Conservation (phyloP, 73 alveolate species). For the Paramecium biaurelia region DNA sequence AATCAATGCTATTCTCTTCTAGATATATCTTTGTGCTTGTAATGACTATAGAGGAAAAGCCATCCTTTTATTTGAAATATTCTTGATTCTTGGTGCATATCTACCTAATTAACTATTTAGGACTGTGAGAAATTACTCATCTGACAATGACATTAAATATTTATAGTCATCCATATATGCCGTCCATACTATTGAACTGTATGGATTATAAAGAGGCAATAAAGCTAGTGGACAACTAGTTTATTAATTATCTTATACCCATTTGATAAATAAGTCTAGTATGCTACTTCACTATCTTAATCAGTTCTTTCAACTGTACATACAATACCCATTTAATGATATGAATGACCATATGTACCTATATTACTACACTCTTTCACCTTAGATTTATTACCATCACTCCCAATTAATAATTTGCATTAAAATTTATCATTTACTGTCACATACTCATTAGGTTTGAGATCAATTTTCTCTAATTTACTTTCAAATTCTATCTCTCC, state of each 20-base stretch:
- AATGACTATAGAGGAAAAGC: slow-evolving; percentile 69
- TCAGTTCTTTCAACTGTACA: slow-evolving; percentile 70
- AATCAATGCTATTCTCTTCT: slow-evolving; percentile 74
- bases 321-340: slow-evolving; percentile 74
- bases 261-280: slow-evolving; percentile 69
- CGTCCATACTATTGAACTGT: slow-evolving; percentile 79
- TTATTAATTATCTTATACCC: slow-evolving; percentile 45
- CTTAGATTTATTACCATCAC: slow-evolving; percentile 80
- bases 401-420: slow-evolving; percentile 76
- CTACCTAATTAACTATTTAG: slow-evolving; percentile 67
- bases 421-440: slow-evolving; percentile 35
- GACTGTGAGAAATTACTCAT: slow-evolving; percentile 60
- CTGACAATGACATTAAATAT: slow-evolving; percentile 61
- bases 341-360: slow-evolving; percentile 69
- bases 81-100: slow-evolving; percentile 69
- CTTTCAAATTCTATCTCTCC: slow-evolving; percentile 35
- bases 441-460: neutral
- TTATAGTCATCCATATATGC: slow-evolving; percentile 65
- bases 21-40: slow-evolving; percentile 53
- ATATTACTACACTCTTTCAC: slow-evolving; percentile 70
- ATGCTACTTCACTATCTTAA: slow-evolving; percentile 63
- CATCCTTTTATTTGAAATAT: slow-evolving; percentile 66
- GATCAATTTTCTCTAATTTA: slow-evolving; percentile 41
- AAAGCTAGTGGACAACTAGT: slow-evolving; percentile 72
- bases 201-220: slow-evolving; percentile 78